Conservation (phyloP, 306 rosid genomes). For the Nissolia schottii region DNA sequence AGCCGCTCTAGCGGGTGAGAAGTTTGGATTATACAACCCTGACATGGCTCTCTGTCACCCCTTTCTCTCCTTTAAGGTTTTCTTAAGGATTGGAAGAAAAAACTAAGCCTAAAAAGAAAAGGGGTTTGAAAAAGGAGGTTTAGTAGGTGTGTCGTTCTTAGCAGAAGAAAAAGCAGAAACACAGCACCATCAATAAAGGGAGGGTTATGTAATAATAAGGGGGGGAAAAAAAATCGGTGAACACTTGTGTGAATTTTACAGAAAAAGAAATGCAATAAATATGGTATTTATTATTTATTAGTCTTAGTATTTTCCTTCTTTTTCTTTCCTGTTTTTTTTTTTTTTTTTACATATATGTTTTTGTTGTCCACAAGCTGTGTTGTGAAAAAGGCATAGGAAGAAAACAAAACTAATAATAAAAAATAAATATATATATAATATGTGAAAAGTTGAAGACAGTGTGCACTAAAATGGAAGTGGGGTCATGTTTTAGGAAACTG, state of each 20-base stretch:
- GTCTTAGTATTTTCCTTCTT: conserved; percentile 1
- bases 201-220: conserved; percentile 34
- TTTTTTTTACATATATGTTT: background rate
- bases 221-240: conserved; percentile 22
- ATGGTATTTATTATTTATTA: conserved; percentile 29
- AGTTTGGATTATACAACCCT: conserved; percentile 89
- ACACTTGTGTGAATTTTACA: conserved; percentile 46
- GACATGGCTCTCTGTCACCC: conserved; percentile 71
- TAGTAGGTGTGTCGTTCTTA: conserved; percentile 44
- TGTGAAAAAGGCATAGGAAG: background rate
- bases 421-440: background rate
- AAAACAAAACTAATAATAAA: background rate
- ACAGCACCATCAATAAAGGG: conserved; percentile 55
- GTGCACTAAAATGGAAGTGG: conserved; percentile 10
- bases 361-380: conserved; percentile 19
- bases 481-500: conserved; percentile 35
- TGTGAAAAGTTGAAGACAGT: conserved; percentile 17
- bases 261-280: conserved; percentile 31
- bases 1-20: conserved; percentile 95
- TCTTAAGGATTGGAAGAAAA: conserved; percentile 52
- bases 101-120: conserved; percentile 17
- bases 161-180: conserved; percentile 61
- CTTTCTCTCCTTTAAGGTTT: background rate
- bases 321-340: conserved; percentile 8
- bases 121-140: conserved; percentile 43